Evolutionary conservation across 192 early-diverging fungal species (phyloP), one percentile per base, ranked within the genome.

Genomic region (Rhizoclosmatium sp.): DNA sequence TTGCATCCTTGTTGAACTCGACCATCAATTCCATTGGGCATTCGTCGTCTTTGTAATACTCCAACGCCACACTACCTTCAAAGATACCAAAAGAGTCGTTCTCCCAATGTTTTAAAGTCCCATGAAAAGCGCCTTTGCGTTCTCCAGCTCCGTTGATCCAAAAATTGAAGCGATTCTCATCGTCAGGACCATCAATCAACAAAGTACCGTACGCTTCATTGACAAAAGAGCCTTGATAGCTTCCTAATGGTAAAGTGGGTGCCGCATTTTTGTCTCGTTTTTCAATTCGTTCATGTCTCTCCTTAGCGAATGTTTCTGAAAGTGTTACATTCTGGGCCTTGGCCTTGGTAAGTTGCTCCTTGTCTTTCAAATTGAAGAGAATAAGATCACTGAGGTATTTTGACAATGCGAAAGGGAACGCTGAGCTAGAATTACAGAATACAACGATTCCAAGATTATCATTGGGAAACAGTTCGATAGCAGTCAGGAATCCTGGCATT

Each of bases 391-490:
- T 16, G 0, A 47, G 5, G 46, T 16, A 21, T 69, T 46, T 46
- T 47, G 46, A 12, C 44, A 46, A 40, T 39, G 44, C 5, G 9
- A 1, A 0, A 21, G 41, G 19, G 0, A 2, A 42, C 16, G 1
- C 19, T 1, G 67, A 47, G 12, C 4, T 41, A 12, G 46, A 10
- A 44, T 75, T 75, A 0, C 31, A 19, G 4, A 75, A 47, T 31
- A 75, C 73, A 44, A 64, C 44, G 31, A 75, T 45, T 31, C 42
- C 54, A 14, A 75, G 10, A 44, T 75, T 45, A 0, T 64, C 60
- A 5, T 40, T 64, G 19, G 73, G 73, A 44, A 75, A 64, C 5
- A 60, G 69, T 0, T 21, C 4, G 9, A 75, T 31, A 3, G 9
- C 19, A 4, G 73, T 45, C 3, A 31, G 31, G 47, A 40, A 75